Conservation (phyloP, 106 monocot genomes). For the Vanilla planifolia region DNA sequence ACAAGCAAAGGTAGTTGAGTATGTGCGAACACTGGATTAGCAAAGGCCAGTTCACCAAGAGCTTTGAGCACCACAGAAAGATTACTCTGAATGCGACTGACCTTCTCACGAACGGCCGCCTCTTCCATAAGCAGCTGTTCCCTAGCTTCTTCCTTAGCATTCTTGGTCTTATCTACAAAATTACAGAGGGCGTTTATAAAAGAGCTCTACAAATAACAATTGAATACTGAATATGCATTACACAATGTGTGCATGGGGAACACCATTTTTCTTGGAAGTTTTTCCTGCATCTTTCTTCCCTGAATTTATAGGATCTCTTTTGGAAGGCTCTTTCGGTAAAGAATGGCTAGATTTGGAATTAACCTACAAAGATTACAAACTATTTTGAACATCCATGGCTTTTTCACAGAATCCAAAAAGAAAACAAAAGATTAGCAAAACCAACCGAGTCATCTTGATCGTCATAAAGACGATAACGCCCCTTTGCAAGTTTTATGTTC, state of each 20-base stretch:
- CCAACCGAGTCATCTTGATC: constrained; percentile 52
- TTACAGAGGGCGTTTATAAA: neutral
- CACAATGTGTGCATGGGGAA: constrained; percentile 1
- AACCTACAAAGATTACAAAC: constrained; percentile 32
- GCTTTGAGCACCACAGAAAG: constrained; percentile 66
- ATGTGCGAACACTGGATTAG: constrained; percentile 87
- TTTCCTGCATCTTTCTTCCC: constrained; percentile 67
- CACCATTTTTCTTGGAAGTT: constrained; percentile 54
- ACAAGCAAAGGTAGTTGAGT: constrained; percentile 84
- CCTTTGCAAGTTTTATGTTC: constrained; percentile 79
- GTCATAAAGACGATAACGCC: constrained; percentile 73
- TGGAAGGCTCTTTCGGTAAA: constrained; percentile 32
- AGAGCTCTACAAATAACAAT: neutral
- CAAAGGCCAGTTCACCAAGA: constrained; percentile 77
- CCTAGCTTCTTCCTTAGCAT: constrained; percentile 92
- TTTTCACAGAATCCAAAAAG: neutral
- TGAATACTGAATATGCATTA: neutral
- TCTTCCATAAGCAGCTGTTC: constrained; percentile 76
- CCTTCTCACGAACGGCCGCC: constrained; percentile 63
- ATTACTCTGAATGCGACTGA: constrained; percentile 54
- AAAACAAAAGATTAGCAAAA: constrained; percentile 5
- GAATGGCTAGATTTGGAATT: constrained; percentile 11
- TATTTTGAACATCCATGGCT: neutral
- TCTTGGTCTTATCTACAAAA: constrained; percentile 57
- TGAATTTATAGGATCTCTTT: constrained; percentile 35